Evolutionary conservation across 768 basidiomycete species (phyloP).

Genomic region (Cubamyces sp.): DNA sequence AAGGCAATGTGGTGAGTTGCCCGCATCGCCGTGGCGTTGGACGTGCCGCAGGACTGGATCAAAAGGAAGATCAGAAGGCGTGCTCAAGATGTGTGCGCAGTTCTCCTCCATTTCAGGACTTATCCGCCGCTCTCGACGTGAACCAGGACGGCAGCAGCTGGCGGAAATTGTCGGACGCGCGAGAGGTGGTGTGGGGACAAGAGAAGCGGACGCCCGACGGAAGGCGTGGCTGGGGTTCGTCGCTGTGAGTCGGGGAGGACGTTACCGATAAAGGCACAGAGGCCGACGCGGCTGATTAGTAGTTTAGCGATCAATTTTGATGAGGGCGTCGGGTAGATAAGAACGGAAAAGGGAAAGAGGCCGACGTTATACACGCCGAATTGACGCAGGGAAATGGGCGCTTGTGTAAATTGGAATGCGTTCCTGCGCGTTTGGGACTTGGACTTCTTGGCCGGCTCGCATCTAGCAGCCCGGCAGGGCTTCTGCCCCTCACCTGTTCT

Average conservation of each 20-base stretch:
- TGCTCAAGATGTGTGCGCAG: constrained; percentile 1
- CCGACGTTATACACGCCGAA: constrained; percentile 9
- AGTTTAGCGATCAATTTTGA: constrained; percentile 7
- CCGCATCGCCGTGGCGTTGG: constrained; percentile 21
- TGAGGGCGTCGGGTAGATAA: constrained; percentile 25
- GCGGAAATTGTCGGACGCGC: neutral
- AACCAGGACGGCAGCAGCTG: neutral
- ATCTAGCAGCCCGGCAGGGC: constrained; percentile 17
- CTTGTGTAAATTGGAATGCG: neutral
- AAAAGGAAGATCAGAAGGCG: constrained; percentile 19
- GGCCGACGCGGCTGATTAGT: constrained; percentile 8
- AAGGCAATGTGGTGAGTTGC: neutral
- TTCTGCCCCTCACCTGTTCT: constrained; percentile 7
- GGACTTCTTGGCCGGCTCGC: constrained; percentile 11
- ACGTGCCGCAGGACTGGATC: constrained; percentile 16
- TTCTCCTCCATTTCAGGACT: neutral
- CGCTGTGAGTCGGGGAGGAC: neutral
- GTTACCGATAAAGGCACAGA: constrained; percentile 12
- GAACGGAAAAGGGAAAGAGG: constrained; percentile 9
- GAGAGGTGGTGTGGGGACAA: neutral
- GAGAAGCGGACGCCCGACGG: constrained; percentile 11
- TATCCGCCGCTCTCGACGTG: neutral
- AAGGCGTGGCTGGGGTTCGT: constrained; percentile 6
- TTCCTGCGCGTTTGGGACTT: constrained; percentile 1
- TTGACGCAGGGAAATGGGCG: constrained; percentile 7